Evolutionary conservation across 2,329 filamentous ascomycete species (phyloP).

Genomic region (Colletotrichum liaoningense): DNA sequence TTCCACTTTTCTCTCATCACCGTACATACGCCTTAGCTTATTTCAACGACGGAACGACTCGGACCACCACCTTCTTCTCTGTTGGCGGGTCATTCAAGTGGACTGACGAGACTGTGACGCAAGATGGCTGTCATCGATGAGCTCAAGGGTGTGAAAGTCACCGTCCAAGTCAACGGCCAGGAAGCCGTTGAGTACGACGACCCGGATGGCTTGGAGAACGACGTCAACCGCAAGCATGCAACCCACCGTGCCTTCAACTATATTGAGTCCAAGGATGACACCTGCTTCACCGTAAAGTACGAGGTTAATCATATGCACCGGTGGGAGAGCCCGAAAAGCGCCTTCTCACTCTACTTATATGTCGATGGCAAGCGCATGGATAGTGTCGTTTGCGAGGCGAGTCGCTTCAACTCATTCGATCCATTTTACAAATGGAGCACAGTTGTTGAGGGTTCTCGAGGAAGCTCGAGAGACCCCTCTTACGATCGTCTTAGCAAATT

Average conservation of each 20-base stretch:
- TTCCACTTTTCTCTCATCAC: background rate
- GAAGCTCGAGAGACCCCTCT: background rate
- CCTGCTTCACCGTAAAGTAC: slow-evolving; percentile 36
- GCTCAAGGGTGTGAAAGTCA: slow-evolving; percentile 39
- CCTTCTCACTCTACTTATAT: slow-evolving; percentile 31
- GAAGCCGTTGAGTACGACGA: slow-evolving; percentile 38
- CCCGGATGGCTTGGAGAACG: slow-evolving; percentile 19
- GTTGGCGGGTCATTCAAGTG: background rate
- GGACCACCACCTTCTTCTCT: background rate
- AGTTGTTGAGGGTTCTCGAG: background rate
- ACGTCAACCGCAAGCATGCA: slow-evolving; percentile 5
- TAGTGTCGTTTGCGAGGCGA: slow-evolving; percentile 6
- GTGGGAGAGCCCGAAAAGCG: slow-evolving; percentile 25
- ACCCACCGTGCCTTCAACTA: slow-evolving; percentile 22
- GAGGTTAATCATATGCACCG: slow-evolving; percentile 26
- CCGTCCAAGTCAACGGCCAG: slow-evolving; percentile 37
- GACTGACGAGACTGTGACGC: background rate
- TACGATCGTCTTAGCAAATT: slow-evolving; percentile 31
- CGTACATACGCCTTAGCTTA: background rate
- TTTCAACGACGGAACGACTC: background rate
- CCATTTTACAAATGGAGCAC: background rate
- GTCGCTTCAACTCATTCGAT: background rate
- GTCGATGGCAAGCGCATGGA: slow-evolving; percentile 37
- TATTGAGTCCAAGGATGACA: slow-evolving; percentile 39
- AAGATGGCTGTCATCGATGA: slow-evolving; percentile 41